Percentiles rank a stretch among this genome's conserved stretches.
Conservation (phyloP, 2,329 filamentous ascomycete genomes). For the Ceratocystiopsis minuta region DNA sequence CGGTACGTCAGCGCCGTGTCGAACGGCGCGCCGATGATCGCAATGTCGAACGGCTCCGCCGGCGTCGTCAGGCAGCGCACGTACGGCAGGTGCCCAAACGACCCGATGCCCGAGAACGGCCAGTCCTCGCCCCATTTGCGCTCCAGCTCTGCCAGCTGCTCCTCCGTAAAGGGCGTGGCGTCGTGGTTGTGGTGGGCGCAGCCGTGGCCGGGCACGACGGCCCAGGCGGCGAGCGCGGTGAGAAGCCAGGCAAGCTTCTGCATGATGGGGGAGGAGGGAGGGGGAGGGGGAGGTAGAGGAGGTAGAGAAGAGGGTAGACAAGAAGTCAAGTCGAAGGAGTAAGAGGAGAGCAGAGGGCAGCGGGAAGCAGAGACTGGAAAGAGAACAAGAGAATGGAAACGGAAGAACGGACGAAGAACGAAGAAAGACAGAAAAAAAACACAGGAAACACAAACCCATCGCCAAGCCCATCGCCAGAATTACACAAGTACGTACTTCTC, state of each 20-base stretch:
- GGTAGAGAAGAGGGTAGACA: too few species aligned
- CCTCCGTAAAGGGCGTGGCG: slow-evolving; percentile 27
- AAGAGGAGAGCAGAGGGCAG: not conserved
- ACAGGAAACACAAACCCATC: not conserved
- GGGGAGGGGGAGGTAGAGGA: not conserved
- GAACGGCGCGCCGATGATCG: slow-evolving; percentile 54
- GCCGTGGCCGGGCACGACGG: slow-evolving; percentile 3
- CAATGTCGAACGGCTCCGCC: slow-evolving; percentile 48
- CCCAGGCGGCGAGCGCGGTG: slow-evolving; percentile 4
- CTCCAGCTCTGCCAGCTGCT: slow-evolving; percentile 33
- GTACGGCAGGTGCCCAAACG: slow-evolving; percentile 54
- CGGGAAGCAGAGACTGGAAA: not conserved
- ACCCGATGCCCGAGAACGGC: slow-evolving; percentile 56
- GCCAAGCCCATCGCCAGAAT: too few species aligned
- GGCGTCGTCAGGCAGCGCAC: slow-evolving; percentile 52
- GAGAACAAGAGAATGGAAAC: not conserved
- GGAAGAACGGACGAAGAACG: not conserved
- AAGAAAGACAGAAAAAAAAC: not conserved
- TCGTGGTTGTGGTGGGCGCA: slow-evolving; percentile 16
- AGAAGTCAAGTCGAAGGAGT: too few species aligned
- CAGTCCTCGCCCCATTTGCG: slow-evolving; percentile 38
- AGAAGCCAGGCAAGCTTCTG: not conserved
- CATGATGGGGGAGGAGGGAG: not conserved
- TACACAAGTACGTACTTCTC: too few species aligned
- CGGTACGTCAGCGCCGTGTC: slow-evolving; percentile 57